These are phyloP conservation scores for Boletus insuetus DNA, from an alignment of 768 basidiomycete genomes.

Conservation along the genomic window DNA sequence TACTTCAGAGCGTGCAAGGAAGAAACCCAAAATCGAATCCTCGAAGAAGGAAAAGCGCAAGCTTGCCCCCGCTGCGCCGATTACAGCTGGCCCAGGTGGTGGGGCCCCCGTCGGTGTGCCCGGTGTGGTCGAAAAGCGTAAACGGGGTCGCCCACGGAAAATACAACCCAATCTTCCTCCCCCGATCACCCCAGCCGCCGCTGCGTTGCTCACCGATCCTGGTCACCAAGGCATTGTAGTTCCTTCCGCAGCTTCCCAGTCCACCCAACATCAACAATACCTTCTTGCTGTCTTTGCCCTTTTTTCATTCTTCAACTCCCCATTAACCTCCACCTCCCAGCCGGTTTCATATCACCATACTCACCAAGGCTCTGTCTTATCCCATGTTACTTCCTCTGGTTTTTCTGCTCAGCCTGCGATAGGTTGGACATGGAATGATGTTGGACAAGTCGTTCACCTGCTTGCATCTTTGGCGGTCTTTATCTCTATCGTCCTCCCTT, in stretches of 20 bases:
- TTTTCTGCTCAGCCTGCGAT: slow-evolving; percentile 18
- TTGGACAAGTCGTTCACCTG: slow-evolving; percentile 64
- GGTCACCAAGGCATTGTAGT: slow-evolving; percentile 15
- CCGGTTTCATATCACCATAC: slow-evolving; percentile 38
- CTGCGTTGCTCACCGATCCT: slow-evolving; percentile 17
- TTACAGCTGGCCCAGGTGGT: slow-evolving; percentile 22
- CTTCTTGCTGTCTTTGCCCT: slow-evolving; percentile 80
- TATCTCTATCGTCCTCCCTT: slow-evolving; percentile 49
- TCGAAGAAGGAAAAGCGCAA: slow-evolving; percentile 43
- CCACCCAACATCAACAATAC: slow-evolving; percentile 49
- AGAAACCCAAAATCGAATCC: slow-evolving; percentile 53
- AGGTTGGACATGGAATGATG: slow-evolving; percentile 48
- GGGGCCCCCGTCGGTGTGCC: slow-evolving; percentile 27
- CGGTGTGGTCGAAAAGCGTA: slow-evolving; percentile 67
- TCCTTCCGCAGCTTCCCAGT: slow-evolving; percentile 12
- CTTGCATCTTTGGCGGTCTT: slow-evolving; percentile 64
- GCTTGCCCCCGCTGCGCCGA: slow-evolving; percentile 31
- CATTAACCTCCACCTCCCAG: slow-evolving; percentile 46
- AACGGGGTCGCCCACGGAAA: slow-evolving; percentile 82
- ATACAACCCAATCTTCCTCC: slow-evolving; percentile 48
- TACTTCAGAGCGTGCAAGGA: slow-evolving; percentile 51
- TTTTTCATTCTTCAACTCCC: slow-evolving; percentile 84
- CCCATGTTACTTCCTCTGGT: slow-evolving; percentile 28
- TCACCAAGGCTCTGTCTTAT: slow-evolving; percentile 60
- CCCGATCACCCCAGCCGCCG: slow-evolving; percentile 24